Percentiles rank a stretch among this genome's conserved stretches.
Conservation (phyloP, 164 flowering plant genomes). For the Vitis rotundifolia region DNA sequence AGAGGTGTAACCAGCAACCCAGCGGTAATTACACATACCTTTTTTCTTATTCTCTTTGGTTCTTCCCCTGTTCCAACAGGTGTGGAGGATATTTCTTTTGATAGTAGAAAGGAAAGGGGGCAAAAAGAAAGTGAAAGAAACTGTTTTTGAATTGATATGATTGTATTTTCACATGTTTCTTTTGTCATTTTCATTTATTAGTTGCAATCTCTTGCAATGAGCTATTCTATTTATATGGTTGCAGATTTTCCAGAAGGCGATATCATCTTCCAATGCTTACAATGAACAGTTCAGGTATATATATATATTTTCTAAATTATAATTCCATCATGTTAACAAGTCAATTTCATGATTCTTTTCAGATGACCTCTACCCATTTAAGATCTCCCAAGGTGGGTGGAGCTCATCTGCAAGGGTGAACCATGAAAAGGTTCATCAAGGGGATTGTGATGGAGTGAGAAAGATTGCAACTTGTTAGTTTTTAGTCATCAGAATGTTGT, state of each 20-base stretch:
- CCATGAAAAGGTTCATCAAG: too few relatives aligned
- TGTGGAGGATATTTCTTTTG: background rate
- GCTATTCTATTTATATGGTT: constrained; percentile 12
- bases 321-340: background rate
- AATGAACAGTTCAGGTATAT: constrained; percentile 88
- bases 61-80: background rate
- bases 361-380: too few relatives aligned
- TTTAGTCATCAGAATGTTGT: too few relatives aligned
- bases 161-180: background rate
- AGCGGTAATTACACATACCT: constrained; percentile 50
- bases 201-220: background rate
- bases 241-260: constrained; percentile 99
- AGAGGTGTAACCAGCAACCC: constrained; percentile 99
- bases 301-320: background rate
- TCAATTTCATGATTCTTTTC: background rate
- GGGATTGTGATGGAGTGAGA: too few relatives aligned
- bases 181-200: background rate
- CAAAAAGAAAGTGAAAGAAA: background rate
- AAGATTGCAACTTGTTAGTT: too few relatives aligned
- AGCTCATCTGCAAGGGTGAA: too few relatives aligned
- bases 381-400: too few relatives aligned
- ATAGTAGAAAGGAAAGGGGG: background rate
- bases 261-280: constrained; percentile 92
- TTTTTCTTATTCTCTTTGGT: background rate
- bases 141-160: background rate